These are phyloP conservation scores for Taiozyma onychis DNA, from an alignment of 1,139 yeast genomes.

Conservation along the genomic window DNA sequence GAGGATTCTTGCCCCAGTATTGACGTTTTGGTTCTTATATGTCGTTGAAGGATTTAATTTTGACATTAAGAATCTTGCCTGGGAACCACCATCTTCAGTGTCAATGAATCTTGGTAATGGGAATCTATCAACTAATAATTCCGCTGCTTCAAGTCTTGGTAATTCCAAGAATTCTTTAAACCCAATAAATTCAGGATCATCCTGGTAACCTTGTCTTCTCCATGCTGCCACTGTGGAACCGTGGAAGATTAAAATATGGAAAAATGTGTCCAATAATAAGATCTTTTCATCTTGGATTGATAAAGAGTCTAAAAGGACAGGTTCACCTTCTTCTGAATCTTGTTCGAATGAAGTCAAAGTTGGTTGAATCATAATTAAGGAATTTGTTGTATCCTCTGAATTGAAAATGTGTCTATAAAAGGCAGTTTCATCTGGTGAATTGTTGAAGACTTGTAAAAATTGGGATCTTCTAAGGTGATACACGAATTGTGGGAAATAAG, in stretches of 20 bases:
- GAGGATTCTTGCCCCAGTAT: slow-evolving; percentile 58
- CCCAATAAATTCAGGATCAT: slow-evolving; percentile 56
- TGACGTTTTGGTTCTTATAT: slow-evolving; percentile 32
- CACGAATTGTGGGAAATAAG: slow-evolving; percentile 71
- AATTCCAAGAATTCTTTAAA: slow-evolving; percentile 54
- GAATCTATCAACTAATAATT: slow-evolving; percentile 59
- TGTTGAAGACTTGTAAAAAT: slow-evolving; percentile 64
- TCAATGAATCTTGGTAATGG: slow-evolving; percentile 71
- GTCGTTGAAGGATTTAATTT: slow-evolving; percentile 69
- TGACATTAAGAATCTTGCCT: slow-evolving; percentile 71
- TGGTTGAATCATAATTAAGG: slow-evolving; percentile 73
- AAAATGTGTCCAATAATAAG: slow-evolving; percentile 64
- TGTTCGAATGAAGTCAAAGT: slow-evolving; percentile 61
- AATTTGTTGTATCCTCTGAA: slow-evolving; percentile 62
- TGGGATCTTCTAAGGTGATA: slow-evolving; percentile 69
- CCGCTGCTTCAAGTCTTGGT: slow-evolving; percentile 68
- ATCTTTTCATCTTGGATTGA: slow-evolving; percentile 59
- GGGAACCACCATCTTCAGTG: slow-evolving; percentile 74
- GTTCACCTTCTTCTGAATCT: slow-evolving; percentile 42
- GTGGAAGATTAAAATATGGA: slow-evolving; percentile 66
- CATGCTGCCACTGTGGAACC: slow-evolving; percentile 66
- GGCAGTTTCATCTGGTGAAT: slow-evolving; percentile 76
- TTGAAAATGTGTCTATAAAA: slow-evolving; percentile 61
- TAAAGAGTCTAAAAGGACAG: slow-evolving; percentile 64
- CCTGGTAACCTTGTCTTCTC: slow-evolving; percentile 65